A percentile compares a stretch with the other conserved stretches of the same genome.
phyloP scores from a whole-genome alignment of 1,284 basidiomycete species.

The Trametes sp. region DNA sequence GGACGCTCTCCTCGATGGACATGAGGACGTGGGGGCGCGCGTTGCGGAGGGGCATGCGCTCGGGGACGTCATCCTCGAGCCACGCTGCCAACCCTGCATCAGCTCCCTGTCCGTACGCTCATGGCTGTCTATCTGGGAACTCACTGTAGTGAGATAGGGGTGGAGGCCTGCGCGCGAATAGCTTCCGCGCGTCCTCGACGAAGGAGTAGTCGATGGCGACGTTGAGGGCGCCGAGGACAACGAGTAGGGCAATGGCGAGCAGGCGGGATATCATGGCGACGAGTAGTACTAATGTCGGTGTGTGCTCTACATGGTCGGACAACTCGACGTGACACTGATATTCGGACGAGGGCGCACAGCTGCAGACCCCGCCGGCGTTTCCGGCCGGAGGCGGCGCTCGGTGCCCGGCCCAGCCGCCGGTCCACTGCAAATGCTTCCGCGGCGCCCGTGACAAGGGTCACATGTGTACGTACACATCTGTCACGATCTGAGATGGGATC shows the following conservation, averaged over 20 bases:
- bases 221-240: conserved; percentile 13
- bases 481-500: conserved; percentile 4
- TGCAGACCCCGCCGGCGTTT: no score
- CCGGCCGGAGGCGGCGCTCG: no score
- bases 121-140: no score
- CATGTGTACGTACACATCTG: neutral
- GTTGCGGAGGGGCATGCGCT: conserved; percentile 9
- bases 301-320: neutral
- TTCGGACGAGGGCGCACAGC: no score
- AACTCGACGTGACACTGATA: no score
- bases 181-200: neutral
- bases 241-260: conserved; percentile 12
- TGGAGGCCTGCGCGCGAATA: conserved; percentile 9
- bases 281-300: neutral
- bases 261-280: conserved; percentile 12
- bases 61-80: conserved; percentile 27
- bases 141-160: conserved; percentile 19
- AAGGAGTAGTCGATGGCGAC: conserved; percentile 18
- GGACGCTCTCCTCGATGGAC: conserved; percentile 31
- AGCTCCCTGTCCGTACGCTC: no score
- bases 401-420: neutral
- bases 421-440: neutral
- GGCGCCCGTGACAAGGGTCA: neutral
- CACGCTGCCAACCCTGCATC: no score
- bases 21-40: conserved; percentile 16